Base-by-base conservation (phyloP, 805 yeast species). In the Priceomyces medius region DNA sequence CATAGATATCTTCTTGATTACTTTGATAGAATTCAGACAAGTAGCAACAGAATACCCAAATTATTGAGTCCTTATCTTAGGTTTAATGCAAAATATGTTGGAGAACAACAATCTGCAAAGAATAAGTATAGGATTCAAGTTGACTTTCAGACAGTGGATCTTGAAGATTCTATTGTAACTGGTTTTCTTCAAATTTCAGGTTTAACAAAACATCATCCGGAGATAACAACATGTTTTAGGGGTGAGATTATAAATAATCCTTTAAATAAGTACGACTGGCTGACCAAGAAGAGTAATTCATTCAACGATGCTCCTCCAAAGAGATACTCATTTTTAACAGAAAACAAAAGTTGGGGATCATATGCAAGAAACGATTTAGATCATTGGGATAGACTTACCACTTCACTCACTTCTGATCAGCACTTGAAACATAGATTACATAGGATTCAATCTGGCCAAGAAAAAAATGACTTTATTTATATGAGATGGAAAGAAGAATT, bases 401-500 rank as follows among this genome's bases (percentile, higher is more conserved):
- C 64, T 13, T 60, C 68, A 29, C 76, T 74, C 37, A 87, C 80
- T 54, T 77, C 77, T 18, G 69, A 66, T 41, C 47, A 37, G 10
- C 56, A 59, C 33, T 50, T 70, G 29, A 44, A 54, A 24, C 45
- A 50, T 27, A 60, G 58, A 38, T 55, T 70, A 40, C 43, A 44
- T 13, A 46, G 42, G 20, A 66, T 69, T 35, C 66, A 64, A 47
- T 35, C 53, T 20, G 68, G 68, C 17, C 37, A 48, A 23, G 61
- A 56, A 27, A 63, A 64, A 36, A 49, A 51, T 16, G 59, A 53
- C 41, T 59, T 54, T 53, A 63, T 90, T 4, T 90, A 81, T 58
- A 90, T 90, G 97, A 74, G 97, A 50, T 90, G 98, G 98, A 90
- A 90, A 64, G 98, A 90, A 61, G 79, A 81, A 54, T 88, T 88